These are phyloP conservation scores for Curvularia lunata DNA, from an alignment of 2,329 filamentous ascomycete species.

Conservation along the genomic window DNA sequence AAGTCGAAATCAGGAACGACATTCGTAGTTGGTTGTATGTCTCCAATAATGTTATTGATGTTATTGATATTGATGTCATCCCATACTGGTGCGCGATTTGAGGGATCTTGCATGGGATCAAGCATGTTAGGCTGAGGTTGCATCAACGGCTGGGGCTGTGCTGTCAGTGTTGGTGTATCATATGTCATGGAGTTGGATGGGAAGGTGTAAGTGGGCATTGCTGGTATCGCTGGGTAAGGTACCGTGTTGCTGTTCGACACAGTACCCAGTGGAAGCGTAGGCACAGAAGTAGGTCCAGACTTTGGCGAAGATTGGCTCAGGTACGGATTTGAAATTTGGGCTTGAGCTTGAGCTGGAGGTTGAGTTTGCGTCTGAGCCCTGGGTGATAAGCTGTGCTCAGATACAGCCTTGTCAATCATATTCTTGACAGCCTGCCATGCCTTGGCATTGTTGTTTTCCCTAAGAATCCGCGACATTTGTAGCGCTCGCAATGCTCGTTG, in stretches of 20 bases:
- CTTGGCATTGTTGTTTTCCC: constrained; percentile 44
- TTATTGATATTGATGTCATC: constrained; percentile 46
- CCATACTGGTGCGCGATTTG: constrained; percentile 32
- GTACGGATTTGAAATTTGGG: constrained; percentile 20
- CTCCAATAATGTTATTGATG: constrained; percentile 43
- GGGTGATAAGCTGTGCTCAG: constrained; percentile 31
- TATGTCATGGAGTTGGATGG: constrained; percentile 17
- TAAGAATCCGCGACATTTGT: constrained; percentile 40
- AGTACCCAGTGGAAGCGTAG: constrained; percentile 14
- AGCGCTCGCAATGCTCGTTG: constrained; percentile 45
- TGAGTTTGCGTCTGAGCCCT: constrained; percentile 21
- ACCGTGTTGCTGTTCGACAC: constrained; percentile 21
- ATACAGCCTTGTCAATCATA: constrained; percentile 48
- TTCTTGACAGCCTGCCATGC: constrained; percentile 47
- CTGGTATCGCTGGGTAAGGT: constrained; percentile 23
- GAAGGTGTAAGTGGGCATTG: constrained; percentile 25
- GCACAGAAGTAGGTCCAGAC: not conserved
- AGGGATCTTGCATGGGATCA: constrained; percentile 21
- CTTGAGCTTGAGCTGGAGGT: not conserved
- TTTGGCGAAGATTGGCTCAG: constrained; percentile 13
- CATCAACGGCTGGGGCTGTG: constrained; percentile 13
- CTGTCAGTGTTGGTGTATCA: constrained; percentile 5
- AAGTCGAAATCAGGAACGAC: constrained; percentile 48
- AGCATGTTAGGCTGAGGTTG: constrained; percentile 13
- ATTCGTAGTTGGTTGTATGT: constrained; percentile 31